Evolutionary conservation across 202 grass and related monocot genomes (phyloP), one percentile per base, ranked within the genome.

Genomic region (Thinopyrum obtusiflorum): DNA sequence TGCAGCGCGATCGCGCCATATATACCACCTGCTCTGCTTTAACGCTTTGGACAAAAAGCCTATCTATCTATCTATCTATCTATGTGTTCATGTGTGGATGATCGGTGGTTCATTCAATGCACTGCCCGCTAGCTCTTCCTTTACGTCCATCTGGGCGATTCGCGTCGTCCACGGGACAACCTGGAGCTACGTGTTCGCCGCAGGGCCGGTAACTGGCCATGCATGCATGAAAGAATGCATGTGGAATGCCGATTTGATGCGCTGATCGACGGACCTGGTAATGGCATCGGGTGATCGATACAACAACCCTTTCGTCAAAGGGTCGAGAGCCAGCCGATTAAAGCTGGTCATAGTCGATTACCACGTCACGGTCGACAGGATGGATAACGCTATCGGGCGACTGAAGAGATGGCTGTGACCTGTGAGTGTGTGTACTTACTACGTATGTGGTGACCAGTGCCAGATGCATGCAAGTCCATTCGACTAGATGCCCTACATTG

Each of bases 11-110:
- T 65, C 11, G 6, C 3, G 33, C 66, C 66, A 37, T 37, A 69
- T 36, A 24, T 27, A 74, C 71, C 40, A 26, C 13, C 71, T 49
- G 71, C 24, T 47, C 39, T 24, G 14, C 71, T 74, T 74, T 74
- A 28, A 18, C 13, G 40, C 71, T 74, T 74, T 74, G 71, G 25
- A 49, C 71, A 59, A 49, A 74, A 74, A 74, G 71, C 71, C 24
- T 73, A 73, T 10, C 70, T 18, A 59, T 57, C 53, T 4, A 28
- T 18, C 13, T 36, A 36, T 35, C 21, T 44, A 72, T 25, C 68
- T 15, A 53, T 6, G 70, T 73, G 33, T 71, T 10, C 0, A 10
- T 59, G 55, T 59, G 55, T 59, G 55, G 55, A 10, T 40, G 68
- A 24, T 40, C 35, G 4, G 17, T 2, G 33, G 35, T 70, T 70